Evolutionary conservation across 2,329 filamentous ascomycete genomes (phyloP).

Genomic region (Ceratocystis eucalypticola): DNA sequence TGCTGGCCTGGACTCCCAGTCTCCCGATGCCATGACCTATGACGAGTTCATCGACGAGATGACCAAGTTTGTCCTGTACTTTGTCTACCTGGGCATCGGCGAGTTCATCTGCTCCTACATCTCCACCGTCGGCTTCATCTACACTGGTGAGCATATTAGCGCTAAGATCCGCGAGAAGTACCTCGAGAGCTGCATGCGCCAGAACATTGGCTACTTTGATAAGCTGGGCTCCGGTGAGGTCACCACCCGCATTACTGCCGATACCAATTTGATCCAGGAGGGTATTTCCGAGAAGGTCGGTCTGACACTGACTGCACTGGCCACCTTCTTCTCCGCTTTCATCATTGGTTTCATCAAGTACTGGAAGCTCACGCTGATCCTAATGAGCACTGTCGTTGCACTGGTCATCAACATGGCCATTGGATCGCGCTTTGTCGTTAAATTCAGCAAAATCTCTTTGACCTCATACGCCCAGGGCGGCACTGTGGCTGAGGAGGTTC

Average conservation of each 20-base stretch:
- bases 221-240: slow-evolving; percentile 87
- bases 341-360: slow-evolving; percentile 81
- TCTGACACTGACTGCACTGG: slow-evolving; percentile 59
- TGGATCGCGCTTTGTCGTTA: slow-evolving; percentile 62
- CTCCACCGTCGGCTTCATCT: slow-evolving; percentile 79
- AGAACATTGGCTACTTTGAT: slow-evolving; percentile 89
- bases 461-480: slow-evolving; percentile 72
- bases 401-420: slow-evolving; percentile 64
- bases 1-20: slow-evolving; percentile 29
- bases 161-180: slow-evolving; percentile 73
- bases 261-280: slow-evolving; percentile 87
- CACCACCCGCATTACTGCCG: slow-evolving; percentile 83
- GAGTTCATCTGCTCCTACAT: slow-evolving; percentile 61
- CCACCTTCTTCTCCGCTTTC: slow-evolving; percentile 79
- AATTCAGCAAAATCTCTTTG: slow-evolving; percentile 65
- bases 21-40: slow-evolving; percentile 31
- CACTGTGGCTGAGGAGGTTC: slow-evolving; percentile 82
- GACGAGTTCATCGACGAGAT: slow-evolving; percentile 48
- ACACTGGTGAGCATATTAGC: slow-evolving; percentile 65
- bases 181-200: slow-evolving; percentile 66
- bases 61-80: slow-evolving; percentile 58
- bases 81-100: slow-evolving; percentile 69
- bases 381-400: slow-evolving; percentile 67
- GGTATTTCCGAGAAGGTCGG: slow-evolving; percentile 84
- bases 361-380: slow-evolving; percentile 86